Conservation (phyloP, 1,284 basidiomycete genomes). For the Puccinia hordei region DNA sequence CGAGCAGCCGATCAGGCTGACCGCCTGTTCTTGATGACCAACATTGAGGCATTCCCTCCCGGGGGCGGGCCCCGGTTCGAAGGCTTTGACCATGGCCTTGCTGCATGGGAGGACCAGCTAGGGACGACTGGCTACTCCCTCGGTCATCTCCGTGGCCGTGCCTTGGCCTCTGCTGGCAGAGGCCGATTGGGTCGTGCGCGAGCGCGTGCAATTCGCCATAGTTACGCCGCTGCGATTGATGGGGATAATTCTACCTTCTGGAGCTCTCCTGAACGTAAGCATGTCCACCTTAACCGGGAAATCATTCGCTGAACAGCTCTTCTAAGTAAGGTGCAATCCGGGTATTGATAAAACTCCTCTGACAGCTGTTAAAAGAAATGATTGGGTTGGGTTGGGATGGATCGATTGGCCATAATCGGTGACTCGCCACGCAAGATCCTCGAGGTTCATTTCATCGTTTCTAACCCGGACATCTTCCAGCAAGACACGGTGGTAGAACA, state of each 20-base stretch:
- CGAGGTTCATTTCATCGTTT: slow-evolving; percentile 25
- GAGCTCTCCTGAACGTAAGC: slow-evolving; percentile 54
- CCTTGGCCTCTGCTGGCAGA: slow-evolving; percentile 33
- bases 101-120: slow-evolving; percentile 40
- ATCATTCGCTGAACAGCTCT: not conserved
- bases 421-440: not conserved
- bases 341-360: not conserved
- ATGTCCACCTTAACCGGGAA: not conserved
- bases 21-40: slow-evolving; percentile 54
- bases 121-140: slow-evolving; percentile 53
- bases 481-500: slow-evolving; percentile 12
- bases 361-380: slow-evolving; percentile 53
- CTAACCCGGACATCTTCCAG: slow-evolving; percentile 12
- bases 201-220: slow-evolving; percentile 52
- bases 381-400: slow-evolving; percentile 55
- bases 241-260: slow-evolving; percentile 54
- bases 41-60: slow-evolving; percentile 53
- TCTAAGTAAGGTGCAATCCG: too few relatives aligned
- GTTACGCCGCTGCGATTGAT: slow-evolving; percentile 55
- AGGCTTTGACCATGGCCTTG: not conserved
- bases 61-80: slow-evolving; percentile 50
- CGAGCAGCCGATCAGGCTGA: slow-evolving; percentile 51
- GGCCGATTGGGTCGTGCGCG: slow-evolving; percentile 52
- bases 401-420: slow-evolving; percentile 49
- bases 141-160: slow-evolving; percentile 31